Percentiles rank a stretch among this genome's conserved stretches.
These are phyloP conservation scores for Phaffomyces opuntiae DNA, from an alignment of 805 yeast genomes.

Conservation along the genomic window DNA sequence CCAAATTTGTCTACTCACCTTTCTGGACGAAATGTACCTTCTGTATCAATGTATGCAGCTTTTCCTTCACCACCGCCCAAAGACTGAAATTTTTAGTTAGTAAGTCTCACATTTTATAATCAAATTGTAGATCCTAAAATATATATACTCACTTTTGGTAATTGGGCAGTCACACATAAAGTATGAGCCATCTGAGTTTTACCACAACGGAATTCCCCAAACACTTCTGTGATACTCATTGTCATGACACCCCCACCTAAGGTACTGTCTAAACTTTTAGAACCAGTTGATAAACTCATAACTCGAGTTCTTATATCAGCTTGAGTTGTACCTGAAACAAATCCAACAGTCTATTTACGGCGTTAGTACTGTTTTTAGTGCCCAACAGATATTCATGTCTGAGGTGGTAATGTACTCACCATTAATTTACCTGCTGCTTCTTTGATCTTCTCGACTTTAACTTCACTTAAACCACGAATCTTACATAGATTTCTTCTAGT, in stretches of 20 bases:
- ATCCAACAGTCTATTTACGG: slow-evolving; percentile 47
- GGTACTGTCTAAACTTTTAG: slow-evolving; percentile 58
- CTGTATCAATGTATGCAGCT: slow-evolving; percentile 73
- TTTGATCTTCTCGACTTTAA: slow-evolving; percentile 70
- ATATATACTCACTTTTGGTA: slow-evolving; percentile 39
- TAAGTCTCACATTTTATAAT: no score
- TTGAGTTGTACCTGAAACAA: slow-evolving; percentile 67
- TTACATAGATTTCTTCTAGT: slow-evolving; percentile 58
- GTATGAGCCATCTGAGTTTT: slow-evolving; percentile 81
- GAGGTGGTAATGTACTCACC: slow-evolving; percentile 9
- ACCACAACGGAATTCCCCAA: slow-evolving; percentile 77
- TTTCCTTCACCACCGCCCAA: slow-evolving; percentile 75
- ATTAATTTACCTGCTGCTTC: slow-evolving; percentile 63
- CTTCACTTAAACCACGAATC: slow-evolving; percentile 69
- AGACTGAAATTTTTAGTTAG: no score
- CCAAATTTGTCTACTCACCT: slow-evolving; percentile 26
- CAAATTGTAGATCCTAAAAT: no score
- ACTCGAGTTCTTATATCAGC: slow-evolving; percentile 58
- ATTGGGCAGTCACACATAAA: slow-evolving; percentile 66
- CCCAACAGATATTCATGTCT: neutral
- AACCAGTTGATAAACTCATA: slow-evolving; percentile 62
- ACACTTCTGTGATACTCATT: slow-evolving; percentile 71
- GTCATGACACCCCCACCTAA: slow-evolving; percentile 75
- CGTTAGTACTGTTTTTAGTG: neutral
- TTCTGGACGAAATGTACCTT: slow-evolving; percentile 77